phyloP scores from a whole-genome alignment of 2,329 filamentous ascomycete genomes.

The Xylogone sp. region DNA sequence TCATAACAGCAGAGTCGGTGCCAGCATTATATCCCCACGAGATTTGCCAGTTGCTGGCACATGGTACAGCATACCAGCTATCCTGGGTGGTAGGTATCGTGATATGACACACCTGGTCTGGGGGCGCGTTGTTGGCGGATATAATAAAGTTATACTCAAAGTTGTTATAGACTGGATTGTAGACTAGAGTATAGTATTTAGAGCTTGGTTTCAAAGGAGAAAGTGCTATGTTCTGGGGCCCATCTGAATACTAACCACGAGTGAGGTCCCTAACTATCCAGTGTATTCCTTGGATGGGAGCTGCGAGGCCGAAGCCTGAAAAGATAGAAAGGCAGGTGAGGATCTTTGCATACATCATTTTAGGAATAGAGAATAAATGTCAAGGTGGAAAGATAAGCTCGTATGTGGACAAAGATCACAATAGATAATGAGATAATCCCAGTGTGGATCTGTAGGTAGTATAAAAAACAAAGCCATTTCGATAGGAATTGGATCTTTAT shows the following conservation, averaged over 20 bases:
- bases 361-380: not conserved
- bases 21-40: slow-evolving; percentile 11
- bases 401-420: too few species aligned
- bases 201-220: not conserved
- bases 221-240: not conserved
- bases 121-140: not conserved
- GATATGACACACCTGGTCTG: not conserved
- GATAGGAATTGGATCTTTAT: too few species aligned
- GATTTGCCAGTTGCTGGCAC: slow-evolving; percentile 2
- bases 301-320: not conserved
- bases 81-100: not conserved
- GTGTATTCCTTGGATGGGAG: not conserved
- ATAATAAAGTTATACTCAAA: slow-evolving; percentile 4
- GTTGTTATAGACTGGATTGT: not conserved
- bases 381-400: not conserved
- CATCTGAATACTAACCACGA: slow-evolving; percentile 5
- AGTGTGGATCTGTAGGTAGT: too few species aligned
- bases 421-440: too few species aligned
- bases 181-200: not conserved
- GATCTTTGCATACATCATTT: slow-evolving; percentile 3
- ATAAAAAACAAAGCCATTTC: too few species aligned
- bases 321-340: slow-evolving; percentile 3
- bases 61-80: slow-evolving; percentile 1
- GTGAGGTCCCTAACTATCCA: slow-evolving; percentile 10
- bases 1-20: slow-evolving; percentile 13